Evolutionary conservation across 2,329 filamentous ascomycete genomes (phyloP).

Genomic region (Ophiosphaerella narmari): DNA sequence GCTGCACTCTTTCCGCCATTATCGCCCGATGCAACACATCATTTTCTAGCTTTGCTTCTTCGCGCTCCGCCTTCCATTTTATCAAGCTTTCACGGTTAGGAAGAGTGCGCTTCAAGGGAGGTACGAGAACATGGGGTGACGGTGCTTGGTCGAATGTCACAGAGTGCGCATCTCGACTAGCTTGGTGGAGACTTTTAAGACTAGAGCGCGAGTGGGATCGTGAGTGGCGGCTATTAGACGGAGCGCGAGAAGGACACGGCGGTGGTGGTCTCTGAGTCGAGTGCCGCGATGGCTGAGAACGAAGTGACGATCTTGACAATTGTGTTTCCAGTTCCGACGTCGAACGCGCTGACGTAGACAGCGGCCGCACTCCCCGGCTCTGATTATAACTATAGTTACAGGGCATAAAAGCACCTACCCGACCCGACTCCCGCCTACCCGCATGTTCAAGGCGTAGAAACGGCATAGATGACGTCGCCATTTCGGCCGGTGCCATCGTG

Average conservation of each 20-base stretch:
- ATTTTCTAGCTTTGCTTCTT: slow-evolving; percentile 14
- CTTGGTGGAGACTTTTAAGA: neutral
- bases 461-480: neutral
- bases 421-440: neutral
- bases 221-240: neutral
- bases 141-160: neutral
- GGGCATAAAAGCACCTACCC: no score
- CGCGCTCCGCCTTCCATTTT: slow-evolving; percentile 32
- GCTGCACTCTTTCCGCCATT: slow-evolving; percentile 30
- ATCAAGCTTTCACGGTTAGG: slow-evolving; percentile 23
- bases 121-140: neutral
- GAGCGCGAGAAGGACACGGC: neutral
- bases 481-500: neutral
- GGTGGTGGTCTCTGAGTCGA: neutral
- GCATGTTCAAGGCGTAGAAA: neutral
- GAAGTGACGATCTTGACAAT: neutral
- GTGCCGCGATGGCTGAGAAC: neutral
- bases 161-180: no score
- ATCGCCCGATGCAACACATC: slow-evolving; percentile 15
- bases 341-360: neutral
- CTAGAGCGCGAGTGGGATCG: neutral
- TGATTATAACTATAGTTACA: neutral
- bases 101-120: neutral
- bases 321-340: neutral
- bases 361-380: neutral